These are phyloP conservation scores for Wickerhamiella pararugosa DNA, from an alignment of 1,139 yeast species.

Conservation along the genomic window DNA sequence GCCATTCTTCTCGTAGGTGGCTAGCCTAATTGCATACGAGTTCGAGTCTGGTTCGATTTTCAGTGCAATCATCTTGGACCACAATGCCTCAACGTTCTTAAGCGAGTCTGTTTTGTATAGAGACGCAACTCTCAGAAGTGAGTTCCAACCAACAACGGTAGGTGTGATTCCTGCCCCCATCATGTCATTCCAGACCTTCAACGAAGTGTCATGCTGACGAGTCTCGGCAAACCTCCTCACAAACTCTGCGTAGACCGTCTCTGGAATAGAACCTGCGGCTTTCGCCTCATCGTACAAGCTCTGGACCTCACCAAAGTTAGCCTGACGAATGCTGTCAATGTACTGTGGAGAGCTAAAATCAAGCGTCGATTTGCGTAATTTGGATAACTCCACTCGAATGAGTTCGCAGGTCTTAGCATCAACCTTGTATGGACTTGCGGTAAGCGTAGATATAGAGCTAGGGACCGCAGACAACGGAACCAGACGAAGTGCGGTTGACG, in stretches of 20 bases:
- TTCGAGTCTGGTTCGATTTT: constrained; percentile 29
- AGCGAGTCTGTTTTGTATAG: constrained; percentile 21
- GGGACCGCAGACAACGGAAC: constrained; percentile 22
- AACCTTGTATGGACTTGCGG: not conserved
- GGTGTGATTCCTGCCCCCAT: constrained; percentile 22
- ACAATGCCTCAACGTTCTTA: constrained; percentile 26
- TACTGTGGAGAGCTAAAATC: constrained; percentile 11
- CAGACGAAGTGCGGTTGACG: constrained; percentile 19
- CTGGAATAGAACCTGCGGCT: constrained; percentile 16
- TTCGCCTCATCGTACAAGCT: constrained; percentile 12
- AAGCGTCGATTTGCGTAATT: not conserved
- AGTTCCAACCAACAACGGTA: constrained; percentile 31
- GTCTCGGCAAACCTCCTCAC: constrained; percentile 25
- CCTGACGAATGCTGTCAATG: constrained; percentile 7
- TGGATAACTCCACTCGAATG: not conserved
- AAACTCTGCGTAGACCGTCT: constrained; percentile 23
- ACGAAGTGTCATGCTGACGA: constrained; percentile 21
- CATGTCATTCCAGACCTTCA: constrained; percentile 30
- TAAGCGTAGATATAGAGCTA: constrained; percentile 8
- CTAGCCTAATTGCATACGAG: constrained; percentile 26
- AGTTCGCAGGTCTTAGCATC: not conserved
- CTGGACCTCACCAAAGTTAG: constrained; percentile 10
- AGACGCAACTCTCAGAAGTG: constrained; percentile 30
- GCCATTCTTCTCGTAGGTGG: constrained; percentile 23
- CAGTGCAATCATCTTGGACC: constrained; percentile 25